Evolutionary conservation across 192 early-diverging fungal genomes (phyloP), one percentile per base, ranked within the genome.

Genomic region (Coemansia javaensis): DNA sequence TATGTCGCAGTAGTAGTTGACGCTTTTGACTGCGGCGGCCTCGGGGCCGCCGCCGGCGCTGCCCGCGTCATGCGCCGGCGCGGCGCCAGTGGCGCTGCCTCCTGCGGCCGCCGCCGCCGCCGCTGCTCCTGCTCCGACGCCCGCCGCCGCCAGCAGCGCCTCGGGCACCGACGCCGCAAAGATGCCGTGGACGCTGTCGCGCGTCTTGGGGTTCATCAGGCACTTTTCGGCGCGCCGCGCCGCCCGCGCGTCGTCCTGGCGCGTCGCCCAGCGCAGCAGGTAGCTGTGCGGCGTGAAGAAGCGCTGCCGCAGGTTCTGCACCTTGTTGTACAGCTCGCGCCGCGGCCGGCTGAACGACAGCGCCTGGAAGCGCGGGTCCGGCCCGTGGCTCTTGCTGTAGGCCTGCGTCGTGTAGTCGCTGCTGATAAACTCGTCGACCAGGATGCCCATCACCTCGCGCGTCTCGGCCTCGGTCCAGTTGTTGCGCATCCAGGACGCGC

Each of bases 381-480:
- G 54, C 17, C 54, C 55, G 27, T 56, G 57, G 44, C 49, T 63
- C 18, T 70, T 70, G 50, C 66, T 70, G 46, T 70, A 70, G 0
- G 66, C 66, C 0, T 39, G 50, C 0, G 66, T 70, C 2, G 47
- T 44, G 38, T 46, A 63, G 38, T 56, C 39, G 30, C 37, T 44
- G 1, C 11, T 8, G 31, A 70, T 54, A 41, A 70, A 70, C 59
- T 70, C 66, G 36, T 47, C 36, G 13, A 70, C 66, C 15, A 70
- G 55, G 30, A 70, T 63, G 25, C 58, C 59, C 66, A 70, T 70
- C 25, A 70, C 66, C 39, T 70, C 66, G 50, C 66, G 66, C 7
- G 66, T 70, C 37, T 70, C 66, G 9, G 49, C n/a, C 28, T 70
- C 66, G 8, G 66, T 62, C 66, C 66, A 70, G 51, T 70, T 70